phyloP scores from a whole-genome alignment of 345 rosid genomes.

The Viola odorata region DNA sequence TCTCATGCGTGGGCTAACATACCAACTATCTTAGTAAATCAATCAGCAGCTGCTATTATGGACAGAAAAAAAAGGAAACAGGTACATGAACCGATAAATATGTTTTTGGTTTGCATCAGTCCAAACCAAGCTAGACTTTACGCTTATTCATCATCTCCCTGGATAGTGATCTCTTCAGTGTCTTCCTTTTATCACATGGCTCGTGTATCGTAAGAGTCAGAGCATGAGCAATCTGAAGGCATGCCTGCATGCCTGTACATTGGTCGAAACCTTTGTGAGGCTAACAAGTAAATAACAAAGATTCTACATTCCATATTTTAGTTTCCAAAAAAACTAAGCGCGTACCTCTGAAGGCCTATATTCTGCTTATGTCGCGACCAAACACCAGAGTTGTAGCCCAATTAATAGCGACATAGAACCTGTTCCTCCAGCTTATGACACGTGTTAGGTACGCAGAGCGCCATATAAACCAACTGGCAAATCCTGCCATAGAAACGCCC shows the following conservation, averaged over 20 bases:
- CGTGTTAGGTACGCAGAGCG: slow-evolving; percentile 96
- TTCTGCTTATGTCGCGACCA: slow-evolving; percentile 74
- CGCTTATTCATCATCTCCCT: too few relatives aligned
- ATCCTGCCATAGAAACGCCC: slow-evolving; percentile 74
- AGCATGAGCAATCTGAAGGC: neutral
- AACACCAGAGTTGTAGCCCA: slow-evolving; percentile 87
- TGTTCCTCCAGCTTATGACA: slow-evolving; percentile 93
- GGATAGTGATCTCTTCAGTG: neutral
- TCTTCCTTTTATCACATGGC: neutral
- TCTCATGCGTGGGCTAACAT: too few relatives aligned
- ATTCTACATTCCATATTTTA: too few relatives aligned
- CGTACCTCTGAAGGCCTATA: slow-evolving; percentile 14
- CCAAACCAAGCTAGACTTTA: too few relatives aligned
- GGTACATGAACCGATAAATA: too few relatives aligned
- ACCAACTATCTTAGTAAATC: too few relatives aligned
- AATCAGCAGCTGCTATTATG: too few relatives aligned
- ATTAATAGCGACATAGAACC: slow-evolving; percentile 79
- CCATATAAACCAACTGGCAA: slow-evolving; percentile 85
- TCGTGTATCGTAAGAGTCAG: neutral
- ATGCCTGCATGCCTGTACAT: neutral
- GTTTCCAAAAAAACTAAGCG: neutral
- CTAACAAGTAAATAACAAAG: too few relatives aligned
- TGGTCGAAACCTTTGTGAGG: too few relatives aligned
- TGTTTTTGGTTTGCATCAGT: too few relatives aligned
- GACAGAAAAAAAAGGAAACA: too few relatives aligned